These are phyloP conservation scores for Clitopilus hobsonii DNA, from an alignment of 768 basidiomycete genomes.

Conservation along the genomic window DNA sequence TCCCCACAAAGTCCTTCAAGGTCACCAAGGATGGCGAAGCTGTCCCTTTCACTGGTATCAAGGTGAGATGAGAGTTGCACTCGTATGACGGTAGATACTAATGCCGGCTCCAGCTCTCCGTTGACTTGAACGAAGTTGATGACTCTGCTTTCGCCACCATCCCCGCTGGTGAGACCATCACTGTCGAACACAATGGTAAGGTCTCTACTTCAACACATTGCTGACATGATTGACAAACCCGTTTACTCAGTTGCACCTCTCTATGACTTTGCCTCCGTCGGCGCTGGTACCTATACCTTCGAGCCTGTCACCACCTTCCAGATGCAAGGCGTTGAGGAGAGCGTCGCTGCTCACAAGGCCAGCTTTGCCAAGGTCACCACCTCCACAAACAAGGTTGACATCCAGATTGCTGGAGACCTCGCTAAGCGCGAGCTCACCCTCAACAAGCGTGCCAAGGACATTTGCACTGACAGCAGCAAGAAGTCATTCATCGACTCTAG, in stretches of 20 bases:
- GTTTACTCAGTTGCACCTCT: slow-evolving; percentile 26
- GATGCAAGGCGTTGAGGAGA: slow-evolving; percentile 6
- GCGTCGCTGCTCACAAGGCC: slow-evolving; percentile 10
- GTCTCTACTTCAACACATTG: neutral
- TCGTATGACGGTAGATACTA: neutral
- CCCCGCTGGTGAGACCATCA: slow-evolving; percentile 29
- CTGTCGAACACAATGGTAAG: slow-evolving; percentile 30
- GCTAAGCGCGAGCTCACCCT: slow-evolving; percentile 22
- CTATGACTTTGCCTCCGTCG: slow-evolving; percentile 34
- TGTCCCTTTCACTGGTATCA: slow-evolving; percentile 40
- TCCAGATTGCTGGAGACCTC: slow-evolving; percentile 29
- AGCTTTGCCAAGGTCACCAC: slow-evolving; percentile 20
- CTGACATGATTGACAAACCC: neutral
- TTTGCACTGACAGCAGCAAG: slow-evolving; percentile 26
- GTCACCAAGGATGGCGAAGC: slow-evolving; percentile 33
- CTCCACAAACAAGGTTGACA: slow-evolving; percentile 18
- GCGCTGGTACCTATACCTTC: slow-evolving; percentile 33
- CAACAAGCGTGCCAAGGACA: slow-evolving; percentile 28
- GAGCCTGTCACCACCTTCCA: slow-evolving; percentile 31
- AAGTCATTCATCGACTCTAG: slow-evolving; percentile 32
- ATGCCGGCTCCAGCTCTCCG: slow-evolving; percentile 23
- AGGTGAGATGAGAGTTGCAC: slow-evolving; percentile 19
- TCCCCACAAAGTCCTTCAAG: slow-evolving; percentile 39
- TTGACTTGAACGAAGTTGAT: slow-evolving; percentile 25
- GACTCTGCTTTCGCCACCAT: slow-evolving; percentile 26